Evolutionary conservation across 208 protist species (phyloP), one percentile per base, ranked within the genome.

Genomic region (Trypanosoma cruzi): DNA sequence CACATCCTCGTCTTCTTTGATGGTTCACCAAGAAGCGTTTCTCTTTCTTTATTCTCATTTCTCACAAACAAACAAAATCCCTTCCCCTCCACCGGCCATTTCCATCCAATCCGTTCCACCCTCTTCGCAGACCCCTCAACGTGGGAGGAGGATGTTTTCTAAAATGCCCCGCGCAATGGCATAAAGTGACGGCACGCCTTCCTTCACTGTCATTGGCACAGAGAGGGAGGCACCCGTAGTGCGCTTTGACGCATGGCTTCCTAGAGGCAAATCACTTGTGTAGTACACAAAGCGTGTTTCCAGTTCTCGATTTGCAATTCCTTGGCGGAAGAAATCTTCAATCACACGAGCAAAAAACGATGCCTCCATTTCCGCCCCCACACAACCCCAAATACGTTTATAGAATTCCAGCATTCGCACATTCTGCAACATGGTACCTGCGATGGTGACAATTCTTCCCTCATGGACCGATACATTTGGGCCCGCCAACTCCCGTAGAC

Each of bases 331-430:
- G 48, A 90, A 88, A 62, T 94, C 85, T 55, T 94, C 85, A 49
- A 94, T 93, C 40, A 88, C 86, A 6, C 89, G 81, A 3, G 87
- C 89, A 77, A 94, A 96, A 81, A 95, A 95, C 13, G 77, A 90
- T 40, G 86, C 89, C 78, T 96, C 89, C 92, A 96, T 96, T 75
- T 96, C 92, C 31, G 88, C 84, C 32, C 89, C 89, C 24, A 94
- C 77, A 69, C 89, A 94, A 22, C 81, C 75, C 89, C 84, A 94
- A 52, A 96, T 82, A 55, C 80, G 71, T 77, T 93, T 72, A 74
- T 96, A 95, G 74, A 90, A 96, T 5, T 79, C 77, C 52, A 96
- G 73, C 54, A 95, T 79, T 4, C 76, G 61, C n/a, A 63, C 79
- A 75, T 96, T 95, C 68, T 95, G 92, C 55, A 96, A 79, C 79